Conservation (phyloP, 331 rosid species). For the Rosa hybrid region DNA sequence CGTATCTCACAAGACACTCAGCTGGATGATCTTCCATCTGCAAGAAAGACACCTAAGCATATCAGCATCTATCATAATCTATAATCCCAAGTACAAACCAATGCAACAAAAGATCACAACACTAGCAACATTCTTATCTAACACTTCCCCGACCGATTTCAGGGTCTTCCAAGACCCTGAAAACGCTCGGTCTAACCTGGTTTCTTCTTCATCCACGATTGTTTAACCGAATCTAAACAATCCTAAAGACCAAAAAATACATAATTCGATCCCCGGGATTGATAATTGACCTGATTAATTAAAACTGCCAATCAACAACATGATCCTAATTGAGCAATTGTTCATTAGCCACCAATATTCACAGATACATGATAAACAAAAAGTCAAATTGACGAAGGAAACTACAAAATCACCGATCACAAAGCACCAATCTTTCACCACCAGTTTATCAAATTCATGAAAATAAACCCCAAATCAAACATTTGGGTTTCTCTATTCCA, state of each 20-base stretch:
- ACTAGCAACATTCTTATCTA: not conserved
- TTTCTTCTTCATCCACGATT: slow-evolving; percentile 6
- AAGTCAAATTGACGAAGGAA: not conserved
- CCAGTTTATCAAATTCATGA: slow-evolving; percentile 4
- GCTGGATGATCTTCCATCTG: slow-evolving; percentile 59
- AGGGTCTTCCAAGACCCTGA: not conserved
- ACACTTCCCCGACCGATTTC: not conserved
- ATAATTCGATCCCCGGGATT: not conserved
- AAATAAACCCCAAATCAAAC: not conserved
- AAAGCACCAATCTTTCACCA: slow-evolving; percentile 9
- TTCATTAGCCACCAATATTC: not conserved
- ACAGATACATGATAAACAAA: not conserved
- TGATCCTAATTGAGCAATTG: not conserved
- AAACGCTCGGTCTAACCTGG: not conserved
- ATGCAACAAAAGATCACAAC: not conserved
- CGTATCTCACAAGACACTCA: slow-evolving; percentile 44
- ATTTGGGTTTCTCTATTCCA: not conserved
- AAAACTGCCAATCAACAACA: not conserved
- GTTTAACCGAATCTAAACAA: slow-evolving; percentile 5
- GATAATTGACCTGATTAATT: not conserved
- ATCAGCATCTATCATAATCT: slow-evolving; percentile 1
- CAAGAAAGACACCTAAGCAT: slow-evolving; percentile 8
- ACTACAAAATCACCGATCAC: not conserved
- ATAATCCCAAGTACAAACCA: not conserved
- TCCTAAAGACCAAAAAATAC: not conserved